Evolutionary conservation across 495 filamentous ascomycete species (phyloP), one percentile per base, ranked within the genome.

Genomic region (Beverwykella pulmonaria): DNA sequence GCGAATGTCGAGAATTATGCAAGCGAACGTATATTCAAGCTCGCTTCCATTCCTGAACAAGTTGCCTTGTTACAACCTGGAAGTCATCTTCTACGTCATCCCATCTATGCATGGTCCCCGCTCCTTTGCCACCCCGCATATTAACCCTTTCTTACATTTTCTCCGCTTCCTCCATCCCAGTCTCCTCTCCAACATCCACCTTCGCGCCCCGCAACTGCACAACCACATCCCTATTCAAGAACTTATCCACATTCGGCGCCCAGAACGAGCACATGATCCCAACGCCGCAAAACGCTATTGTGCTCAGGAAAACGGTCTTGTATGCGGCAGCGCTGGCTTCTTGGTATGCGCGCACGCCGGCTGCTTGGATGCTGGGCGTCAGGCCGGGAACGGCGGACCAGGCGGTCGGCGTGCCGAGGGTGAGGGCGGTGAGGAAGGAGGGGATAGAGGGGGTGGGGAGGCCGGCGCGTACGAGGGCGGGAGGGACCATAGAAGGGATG

Each of bases 251-350:
- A 53, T 68, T 68, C 19, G 59, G 65, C 29, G 52, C 55, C 53
- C 66, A 68, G 22, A 63, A 57, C 10, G 34, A 34, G n/a, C 22
- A 23, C 1, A 68, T 26, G 22, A 68, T 39, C 0, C 65, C 65
- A 26, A 68, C 34, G 12, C 65, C 59, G 30, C 48, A 63, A 22
- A 68, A 68, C 50, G 59, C 65, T 29, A 68, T 63, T n/a, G 65
- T 68, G 26, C 49, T 68, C 65, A 68, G 26, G 27, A 68, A 68
- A 0, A 68, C 65, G 1, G 65, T 68, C 15, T 41, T 68, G 34
- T 68, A 63, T 25, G 59, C 65, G 19, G 20, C 23, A 15, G 65
- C 32, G 26, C 32, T 68, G 6, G 65, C 65, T 22, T 63, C 55
- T 26, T 59, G 59, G 32, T 63, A 68, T 27, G 65, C 65, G 17